A percentile compares a stretch with the other conserved stretches of the same genome.
phyloP scores from a whole-genome alignment of 768 basidiomycete species.

The Podaxis sp. region DNA sequence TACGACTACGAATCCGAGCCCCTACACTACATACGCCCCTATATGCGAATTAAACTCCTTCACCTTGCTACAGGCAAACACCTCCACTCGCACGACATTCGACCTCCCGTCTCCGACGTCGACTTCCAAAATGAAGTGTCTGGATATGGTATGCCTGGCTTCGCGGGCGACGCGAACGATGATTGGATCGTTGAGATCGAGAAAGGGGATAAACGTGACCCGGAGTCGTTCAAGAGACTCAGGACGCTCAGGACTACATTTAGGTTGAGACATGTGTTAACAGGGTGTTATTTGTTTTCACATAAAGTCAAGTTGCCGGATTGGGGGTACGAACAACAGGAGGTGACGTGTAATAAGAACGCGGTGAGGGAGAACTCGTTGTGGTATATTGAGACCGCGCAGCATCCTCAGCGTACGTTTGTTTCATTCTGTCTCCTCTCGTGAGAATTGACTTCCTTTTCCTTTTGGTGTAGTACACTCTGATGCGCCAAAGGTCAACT shows the following conservation, averaged over 20 bases:
- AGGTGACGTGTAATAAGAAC: constrained; percentile 99
- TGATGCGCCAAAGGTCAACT: constrained; percentile 83
- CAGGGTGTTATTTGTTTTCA: constrained; percentile 95
- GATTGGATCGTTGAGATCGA: constrained; percentile 91
- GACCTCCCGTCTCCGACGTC: constrained; percentile 94
- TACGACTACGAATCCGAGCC: constrained; percentile 50
- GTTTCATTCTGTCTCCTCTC: not conserved
- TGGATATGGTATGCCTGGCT: constrained; percentile 86
- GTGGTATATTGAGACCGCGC: constrained; percentile 91
- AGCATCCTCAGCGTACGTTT: constrained; percentile 66
- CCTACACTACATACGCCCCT: constrained; percentile 61
- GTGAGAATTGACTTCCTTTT: not conserved
- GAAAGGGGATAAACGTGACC: constrained; percentile 59
- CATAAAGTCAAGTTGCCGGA: constrained; percentile 98
- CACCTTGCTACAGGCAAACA: constrained; percentile 81
- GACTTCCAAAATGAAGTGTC: constrained; percentile 99
- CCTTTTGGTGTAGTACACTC: constrained; percentile 50
- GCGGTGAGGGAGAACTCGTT: constrained; percentile 85
- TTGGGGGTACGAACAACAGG: constrained; percentile 98
- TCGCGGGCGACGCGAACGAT: constrained; percentile 87
- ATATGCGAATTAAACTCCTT: constrained; percentile 73
- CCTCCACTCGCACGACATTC: constrained; percentile 92
- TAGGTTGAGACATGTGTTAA: constrained; percentile 77
- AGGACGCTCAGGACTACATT: constrained; percentile 82
- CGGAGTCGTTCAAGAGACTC: constrained; percentile 65